These are phyloP conservation scores for Beauveria sp. DNA, from an alignment of 2,329 filamentous ascomycete species.

Conservation along the genomic window DNA sequence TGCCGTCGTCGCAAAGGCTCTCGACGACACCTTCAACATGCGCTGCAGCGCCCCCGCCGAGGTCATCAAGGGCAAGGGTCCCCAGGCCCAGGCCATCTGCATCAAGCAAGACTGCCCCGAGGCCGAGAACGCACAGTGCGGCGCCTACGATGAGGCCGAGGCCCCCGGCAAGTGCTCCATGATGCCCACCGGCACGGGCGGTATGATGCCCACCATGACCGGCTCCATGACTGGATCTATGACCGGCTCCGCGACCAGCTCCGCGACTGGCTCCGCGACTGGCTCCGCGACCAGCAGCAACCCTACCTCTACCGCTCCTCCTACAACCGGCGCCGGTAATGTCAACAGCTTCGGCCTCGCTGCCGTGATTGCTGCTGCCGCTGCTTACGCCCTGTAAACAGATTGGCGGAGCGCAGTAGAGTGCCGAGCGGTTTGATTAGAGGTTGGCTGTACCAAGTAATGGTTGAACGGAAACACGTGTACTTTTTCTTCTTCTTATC, in stretches of 20 bases:
- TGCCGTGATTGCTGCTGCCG: constrained; percentile 20
- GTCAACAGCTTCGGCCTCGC: constrained; percentile 20
- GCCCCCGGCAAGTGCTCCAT: constrained; percentile 13
- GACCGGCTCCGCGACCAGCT: constrained; percentile 8
- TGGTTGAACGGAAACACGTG: background rate
- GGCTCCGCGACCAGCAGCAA: constrained; percentile 12
- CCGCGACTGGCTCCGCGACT: constrained; percentile 2
- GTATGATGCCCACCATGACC: constrained; percentile 7
- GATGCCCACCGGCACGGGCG: constrained; percentile 12
- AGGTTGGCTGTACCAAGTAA: background rate
- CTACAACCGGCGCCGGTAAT: constrained; percentile 19
- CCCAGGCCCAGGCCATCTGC: constrained; percentile 49
- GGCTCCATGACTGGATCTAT: background rate
- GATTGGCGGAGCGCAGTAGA: background rate
- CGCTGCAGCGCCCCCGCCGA: constrained; percentile 39
- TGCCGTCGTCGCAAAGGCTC: constrained; percentile 36
- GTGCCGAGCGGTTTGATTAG: background rate
- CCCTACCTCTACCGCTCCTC: constrained; percentile 7
- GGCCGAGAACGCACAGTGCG: constrained; percentile 37
- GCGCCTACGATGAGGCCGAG: constrained; percentile 29
- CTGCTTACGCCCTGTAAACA: constrained; percentile 22
- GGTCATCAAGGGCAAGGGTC: constrained; percentile 36
- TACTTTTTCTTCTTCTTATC: background rate
- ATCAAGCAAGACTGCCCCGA: constrained; percentile 40
- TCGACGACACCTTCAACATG: constrained; percentile 43